Evolutionary conservation across 2,329 filamentous ascomycete species (phyloP).

Genomic region (Spiromastix sp.): DNA sequence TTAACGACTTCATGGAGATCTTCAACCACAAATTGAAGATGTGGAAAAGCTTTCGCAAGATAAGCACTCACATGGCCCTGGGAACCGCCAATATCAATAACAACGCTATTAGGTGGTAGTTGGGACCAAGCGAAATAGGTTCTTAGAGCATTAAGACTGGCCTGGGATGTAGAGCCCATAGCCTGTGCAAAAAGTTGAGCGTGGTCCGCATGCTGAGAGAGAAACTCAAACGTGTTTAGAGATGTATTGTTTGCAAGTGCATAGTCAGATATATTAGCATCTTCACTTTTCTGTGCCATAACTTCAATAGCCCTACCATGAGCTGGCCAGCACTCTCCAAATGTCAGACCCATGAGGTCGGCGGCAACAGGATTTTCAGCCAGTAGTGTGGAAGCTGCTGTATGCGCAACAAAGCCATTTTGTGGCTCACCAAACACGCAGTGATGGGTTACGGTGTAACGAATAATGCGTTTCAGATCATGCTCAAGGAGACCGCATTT

Average conservation of each 20-base stretch:
- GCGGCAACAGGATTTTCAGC: constrained; percentile 1
- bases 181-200: constrained; percentile 9
- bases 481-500: constrained; percentile 6
- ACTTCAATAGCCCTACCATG: constrained; percentile 2
- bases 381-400: constrained; percentile 7
- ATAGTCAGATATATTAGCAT: constrained; percentile 3
- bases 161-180: constrained; percentile 6
- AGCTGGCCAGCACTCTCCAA: constrained; percentile 6
- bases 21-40: constrained; percentile 34
- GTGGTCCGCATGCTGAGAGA: constrained; percentile 7
- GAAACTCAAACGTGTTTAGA: constrained; percentile 6
- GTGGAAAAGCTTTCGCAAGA: constrained; percentile 32
- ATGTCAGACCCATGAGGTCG: constrained; percentile 5
- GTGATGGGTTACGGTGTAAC: constrained; percentile 10
- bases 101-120: constrained; percentile 12
- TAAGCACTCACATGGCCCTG: constrained; percentile 10
- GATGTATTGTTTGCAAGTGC: constrained; percentile 9
- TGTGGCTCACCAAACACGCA: constrained; percentile 9
- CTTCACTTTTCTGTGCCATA: constrained; percentile 3
- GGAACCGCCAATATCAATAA: constrained; percentile 32
- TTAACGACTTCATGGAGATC: constrained; percentile 30
- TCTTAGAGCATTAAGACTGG: not conserved
- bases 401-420: constrained; percentile 9
- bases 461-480: constrained; percentile 11
- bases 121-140: not conserved